Conservation (phyloP, 208 protist species). For the Acanthamoeba lenticulata region DNA sequence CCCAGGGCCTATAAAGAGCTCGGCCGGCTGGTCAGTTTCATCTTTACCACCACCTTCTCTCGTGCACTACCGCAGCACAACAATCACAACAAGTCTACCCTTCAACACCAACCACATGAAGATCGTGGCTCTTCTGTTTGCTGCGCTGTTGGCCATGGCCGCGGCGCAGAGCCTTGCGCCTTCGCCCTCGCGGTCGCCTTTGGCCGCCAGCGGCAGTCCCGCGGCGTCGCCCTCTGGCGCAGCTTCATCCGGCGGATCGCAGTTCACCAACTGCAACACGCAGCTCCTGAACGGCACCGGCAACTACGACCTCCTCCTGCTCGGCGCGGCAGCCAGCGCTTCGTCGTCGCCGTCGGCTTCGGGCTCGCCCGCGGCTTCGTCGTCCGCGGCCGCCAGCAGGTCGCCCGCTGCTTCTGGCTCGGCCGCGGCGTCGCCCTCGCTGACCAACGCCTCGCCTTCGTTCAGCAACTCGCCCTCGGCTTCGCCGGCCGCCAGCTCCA, state of each 20-base stretch:
- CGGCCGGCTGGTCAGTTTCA: background rate
- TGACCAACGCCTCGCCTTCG: background rate
- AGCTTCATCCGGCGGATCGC: background rate
- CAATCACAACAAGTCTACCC: background rate
- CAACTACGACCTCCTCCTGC: background rate
- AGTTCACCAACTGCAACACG: constrained; percentile 17
- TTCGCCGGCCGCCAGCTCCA: background rate
- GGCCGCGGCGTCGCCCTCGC: background rate
- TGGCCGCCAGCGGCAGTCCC: background rate
- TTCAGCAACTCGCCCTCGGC: background rate
- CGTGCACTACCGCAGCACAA: background rate
- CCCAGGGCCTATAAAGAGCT: background rate
- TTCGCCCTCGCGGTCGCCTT: background rate
- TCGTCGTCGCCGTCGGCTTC: background rate
- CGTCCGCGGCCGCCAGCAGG: background rate
- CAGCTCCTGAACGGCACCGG: background rate
- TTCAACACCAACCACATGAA: background rate
- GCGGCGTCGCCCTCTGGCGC: background rate
- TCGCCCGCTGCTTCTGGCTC: background rate
- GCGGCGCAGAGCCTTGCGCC: background rate
- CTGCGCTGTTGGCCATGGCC: background rate
- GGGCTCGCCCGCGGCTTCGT: background rate
- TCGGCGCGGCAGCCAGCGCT: background rate
- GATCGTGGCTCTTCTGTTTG: background rate
- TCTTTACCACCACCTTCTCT: background rate